Conservation (phyloP, 208 protist genomes). For the Perkinsela sp. region DNA sequence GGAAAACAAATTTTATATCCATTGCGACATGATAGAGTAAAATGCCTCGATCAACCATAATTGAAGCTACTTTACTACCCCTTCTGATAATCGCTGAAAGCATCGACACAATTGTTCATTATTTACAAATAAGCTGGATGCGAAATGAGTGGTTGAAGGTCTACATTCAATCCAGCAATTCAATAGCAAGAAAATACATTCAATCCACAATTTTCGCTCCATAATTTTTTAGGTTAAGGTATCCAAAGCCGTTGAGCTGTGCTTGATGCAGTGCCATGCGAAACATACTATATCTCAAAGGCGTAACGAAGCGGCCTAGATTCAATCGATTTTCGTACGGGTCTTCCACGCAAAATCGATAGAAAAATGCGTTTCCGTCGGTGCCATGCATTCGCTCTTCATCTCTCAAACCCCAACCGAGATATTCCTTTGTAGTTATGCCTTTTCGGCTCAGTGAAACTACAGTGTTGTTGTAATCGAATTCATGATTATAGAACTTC, state of each 20-base stretch:
- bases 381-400: slow-evolving; percentile 33
- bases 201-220: neutral
- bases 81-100: no score
- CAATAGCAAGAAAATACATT: no score
- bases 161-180: no score
- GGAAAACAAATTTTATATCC: neutral
- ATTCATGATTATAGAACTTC: slow-evolving; percentile 34
- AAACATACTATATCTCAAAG: slow-evolving; percentile 40
- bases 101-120: no score
- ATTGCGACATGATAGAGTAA: no score
- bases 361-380: slow-evolving; percentile 27
- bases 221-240: neutral
- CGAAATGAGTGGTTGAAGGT: no score
- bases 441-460: slow-evolving; percentile 18
- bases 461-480: slow-evolving; percentile 21
- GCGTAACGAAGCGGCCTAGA: slow-evolving; percentile 45
- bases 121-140: no score
- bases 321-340: slow-evolving; percentile 59
- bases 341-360: slow-evolving; percentile 62
- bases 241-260: neutral
- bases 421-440: slow-evolving; percentile 13
- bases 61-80: no score
- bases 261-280: slow-evolving; percentile 5
- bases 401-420: slow-evolving; percentile 37
- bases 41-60: no score